Evolutionary conservation across 73 alveolate species (phyloP).

Genomic region (Halteria grandinella): DNA sequence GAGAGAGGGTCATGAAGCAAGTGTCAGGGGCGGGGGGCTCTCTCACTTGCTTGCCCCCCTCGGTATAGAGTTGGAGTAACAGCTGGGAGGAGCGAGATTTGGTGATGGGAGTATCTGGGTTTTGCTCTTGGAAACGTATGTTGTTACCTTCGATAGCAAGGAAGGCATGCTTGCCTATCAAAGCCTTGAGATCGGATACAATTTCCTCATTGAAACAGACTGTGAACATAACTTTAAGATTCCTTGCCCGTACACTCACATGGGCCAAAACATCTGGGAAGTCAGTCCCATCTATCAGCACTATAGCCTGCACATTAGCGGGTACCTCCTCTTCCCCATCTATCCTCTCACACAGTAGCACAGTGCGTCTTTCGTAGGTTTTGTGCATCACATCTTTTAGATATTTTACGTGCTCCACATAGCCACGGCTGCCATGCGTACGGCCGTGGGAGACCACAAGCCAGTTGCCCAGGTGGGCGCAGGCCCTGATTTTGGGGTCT

Average conservation of each 20-base stretch:
- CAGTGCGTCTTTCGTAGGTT: conserved; percentile 70
- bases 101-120: conserved; percentile 34
- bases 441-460: conserved; percentile 79
- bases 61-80: conserved; percentile 7
- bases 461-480: conserved; percentile 88
- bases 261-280: conserved; percentile 93
- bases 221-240: conserved; percentile 76
- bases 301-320: conserved; percentile 76
- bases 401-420: conserved; percentile 65
- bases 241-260: conserved; percentile 92
- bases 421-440: conserved; percentile 68
- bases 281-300: conserved; percentile 75
- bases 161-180: conserved; percentile 16
- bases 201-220: conserved; percentile 80
- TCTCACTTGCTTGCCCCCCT: conserved; percentile 8
- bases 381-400: conserved; percentile 75
- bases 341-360: conserved; percentile 80
- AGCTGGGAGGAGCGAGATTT: conserved; percentile 33
- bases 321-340: conserved; percentile 96
- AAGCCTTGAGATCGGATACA: conserved; percentile 41
- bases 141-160: conserved; percentile 14
- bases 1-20: conserved; percentile 66
- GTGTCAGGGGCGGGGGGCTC: conserved; percentile 41
- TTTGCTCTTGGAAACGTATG: conserved; percentile 28
- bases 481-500: conserved; percentile 76